Base-by-base conservation (phyloP, 2,329 filamentous ascomycete genomes). In the Aspergillus puulaauensis region DNA sequence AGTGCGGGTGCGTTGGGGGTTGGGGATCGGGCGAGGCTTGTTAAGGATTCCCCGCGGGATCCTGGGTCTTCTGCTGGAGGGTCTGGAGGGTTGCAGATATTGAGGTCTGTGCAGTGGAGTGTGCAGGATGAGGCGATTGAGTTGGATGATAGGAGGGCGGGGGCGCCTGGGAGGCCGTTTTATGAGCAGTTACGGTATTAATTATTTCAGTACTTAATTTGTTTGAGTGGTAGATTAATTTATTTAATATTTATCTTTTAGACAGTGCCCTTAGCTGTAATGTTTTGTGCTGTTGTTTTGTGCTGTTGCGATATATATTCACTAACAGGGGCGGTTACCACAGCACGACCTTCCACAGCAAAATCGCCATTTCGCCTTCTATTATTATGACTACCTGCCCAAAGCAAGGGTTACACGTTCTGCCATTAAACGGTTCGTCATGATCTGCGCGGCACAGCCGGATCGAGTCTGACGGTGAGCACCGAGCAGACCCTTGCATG, bases 51-150 rank as follows among this genome's bases (percentile, higher is more conserved):
- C 1, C 3, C 27, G 3, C 6, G 45, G 45, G 17, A 4, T 15
- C 4, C 8, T 15, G 7, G 41, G 6, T 7, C 11, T 17, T 37
- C 8, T 23, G 23, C 5, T 24, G 33, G 6, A 21, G 19, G 19
- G 14, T 11, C 4, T 23, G 9, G 27, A 9, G 37, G 45, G 37
- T 35, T 55, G 35, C 11, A 37, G 37, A 55, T 55, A 12, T 23
- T 55, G 11, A 23, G 45, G 8, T 33, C 45, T 3, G 46, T 55
- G 53, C 45, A 55, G 45, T 35, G 48, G 17, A 44, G 12, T 23
- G 39, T 55, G 3, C 35, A 43, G 53, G 45, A 55, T 45, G 53
- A 55, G 27, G 17, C 44, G 11, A 55, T 55, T 35, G 53, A 55
- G 23, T 12, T 55, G 11, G 41, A 39, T 17, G 51, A 39, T 12